phyloP scores from a whole-genome alignment of 2,329 filamentous ascomycete genomes.

The Penicillium sp. region DNA sequence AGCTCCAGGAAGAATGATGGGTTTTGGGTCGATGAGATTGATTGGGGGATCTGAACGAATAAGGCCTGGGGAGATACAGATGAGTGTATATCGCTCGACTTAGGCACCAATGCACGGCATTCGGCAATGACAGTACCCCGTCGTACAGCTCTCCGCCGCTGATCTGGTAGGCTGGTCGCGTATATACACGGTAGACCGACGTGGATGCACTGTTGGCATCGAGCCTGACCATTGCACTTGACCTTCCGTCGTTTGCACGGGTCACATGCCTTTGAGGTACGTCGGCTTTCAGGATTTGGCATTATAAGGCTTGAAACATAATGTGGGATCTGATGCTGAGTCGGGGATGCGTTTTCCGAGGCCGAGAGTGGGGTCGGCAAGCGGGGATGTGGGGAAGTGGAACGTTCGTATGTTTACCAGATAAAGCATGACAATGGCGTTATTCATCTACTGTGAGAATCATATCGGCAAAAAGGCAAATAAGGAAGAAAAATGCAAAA shows the following conservation, averaged over 20 bases:
- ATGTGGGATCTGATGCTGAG: neutral
- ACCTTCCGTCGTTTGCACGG: slow-evolving; percentile 50
- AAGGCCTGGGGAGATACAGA: neutral
- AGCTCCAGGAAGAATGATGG: slow-evolving; percentile 36
- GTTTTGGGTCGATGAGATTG: neutral
- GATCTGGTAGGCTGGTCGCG: slow-evolving; percentile 30
- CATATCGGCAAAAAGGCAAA: too few species aligned
- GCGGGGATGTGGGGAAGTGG: neutral
- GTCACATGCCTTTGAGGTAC: slow-evolving; percentile 41
- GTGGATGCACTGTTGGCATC: slow-evolving; percentile 46
- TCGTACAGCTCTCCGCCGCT: slow-evolving; percentile 38
- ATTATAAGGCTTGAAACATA: neutral
- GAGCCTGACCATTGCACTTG: slow-evolving; percentile 47
- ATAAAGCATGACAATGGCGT: too few species aligned
- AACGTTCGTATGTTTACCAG: neutral
- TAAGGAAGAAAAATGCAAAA: too few species aligned
- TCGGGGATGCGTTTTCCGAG: neutral
- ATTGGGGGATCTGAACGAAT: neutral
- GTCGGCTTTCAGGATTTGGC: neutral
- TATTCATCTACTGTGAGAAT: too few species aligned
- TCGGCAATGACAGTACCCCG: slow-evolving; percentile 44
- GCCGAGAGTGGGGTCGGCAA: neutral
- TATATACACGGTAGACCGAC: slow-evolving; percentile 50
- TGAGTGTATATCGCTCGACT: neutral
- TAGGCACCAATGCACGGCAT: slow-evolving; percentile 13